A percentile compares a stretch with the other conserved stretches of the same genome.
phyloP scores from a whole-genome alignment of 371 early-diverging fungal genomes.

The Lichtheimia corymbifera region DNA sequence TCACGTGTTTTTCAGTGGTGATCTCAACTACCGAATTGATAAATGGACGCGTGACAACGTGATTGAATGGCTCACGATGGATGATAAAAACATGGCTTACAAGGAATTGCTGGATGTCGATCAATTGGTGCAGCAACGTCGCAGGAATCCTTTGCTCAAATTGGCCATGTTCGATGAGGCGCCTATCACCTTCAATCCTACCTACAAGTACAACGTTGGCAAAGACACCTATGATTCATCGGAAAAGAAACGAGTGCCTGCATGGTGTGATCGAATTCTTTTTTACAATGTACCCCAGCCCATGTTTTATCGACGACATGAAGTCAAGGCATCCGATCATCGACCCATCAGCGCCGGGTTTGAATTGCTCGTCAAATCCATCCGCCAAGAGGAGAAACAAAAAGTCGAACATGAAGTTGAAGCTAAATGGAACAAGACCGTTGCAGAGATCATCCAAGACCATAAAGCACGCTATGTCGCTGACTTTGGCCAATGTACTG shows the following conservation, averaged over 20 bases:
- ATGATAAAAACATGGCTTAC: slow-evolving; percentile 18
- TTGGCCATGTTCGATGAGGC: slow-evolving; percentile 67
- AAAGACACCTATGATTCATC: slow-evolving; percentile 74
- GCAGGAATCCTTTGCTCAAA: slow-evolving; percentile 54
- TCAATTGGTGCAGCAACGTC: slow-evolving; percentile 63
- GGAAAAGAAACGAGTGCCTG: slow-evolving; percentile 79
- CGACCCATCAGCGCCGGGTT: slow-evolving; percentile 77
- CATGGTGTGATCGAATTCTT: slow-evolving; percentile 87
- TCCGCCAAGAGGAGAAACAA: slow-evolving; percentile 5
- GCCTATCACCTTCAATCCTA: slow-evolving; percentile 73
- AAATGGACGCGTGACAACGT: slow-evolving; percentile 52
- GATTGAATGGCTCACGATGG: slow-evolving; percentile 41
- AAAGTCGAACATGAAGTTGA: slow-evolving; percentile 11
- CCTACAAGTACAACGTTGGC: slow-evolving; percentile 83
- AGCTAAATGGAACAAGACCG: slow-evolving; percentile 19
- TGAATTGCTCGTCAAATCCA: slow-evolving; percentile 1
- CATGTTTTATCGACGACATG: slow-evolving; percentile 52
- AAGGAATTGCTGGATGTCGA: slow-evolving; percentile 55
- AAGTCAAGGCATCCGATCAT: slow-evolving; percentile 77
- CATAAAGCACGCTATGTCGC: slow-evolving; percentile 28
- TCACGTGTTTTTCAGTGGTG: slow-evolving; percentile 72
- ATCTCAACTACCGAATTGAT: slow-evolving; percentile 87
- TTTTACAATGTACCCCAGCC: slow-evolving; percentile 43
- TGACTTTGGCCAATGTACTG: slow-evolving; percentile 25
- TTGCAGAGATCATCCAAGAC: slow-evolving; percentile 17